phyloP scores from a whole-genome alignment of 2,329 filamentous ascomycete genomes.

The Talaromyces sp. region DNA sequence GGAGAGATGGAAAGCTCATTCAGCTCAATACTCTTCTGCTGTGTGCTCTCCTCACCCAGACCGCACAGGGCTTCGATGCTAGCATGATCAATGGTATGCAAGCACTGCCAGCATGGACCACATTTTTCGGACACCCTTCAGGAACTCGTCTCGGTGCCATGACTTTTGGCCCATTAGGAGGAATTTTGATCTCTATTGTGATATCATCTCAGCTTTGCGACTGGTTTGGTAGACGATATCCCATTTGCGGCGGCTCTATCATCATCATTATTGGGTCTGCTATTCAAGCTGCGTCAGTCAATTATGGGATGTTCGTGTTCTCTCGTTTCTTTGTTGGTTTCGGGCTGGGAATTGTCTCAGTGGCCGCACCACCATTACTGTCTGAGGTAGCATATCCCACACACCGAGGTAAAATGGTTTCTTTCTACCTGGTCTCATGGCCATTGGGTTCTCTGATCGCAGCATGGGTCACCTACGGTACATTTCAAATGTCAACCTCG shows the following conservation, averaged over 20 bases:
- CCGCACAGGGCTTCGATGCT: conserved; percentile 49
- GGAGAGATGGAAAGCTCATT: conserved; percentile 11
- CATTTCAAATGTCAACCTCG: conserved; percentile 32
- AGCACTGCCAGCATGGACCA: conserved; percentile 46
- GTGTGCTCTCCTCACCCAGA: conserved; percentile 36
- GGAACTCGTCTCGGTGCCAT: conserved; percentile 11
- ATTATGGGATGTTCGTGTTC: conserved; percentile 30
- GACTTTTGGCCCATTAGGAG: conserved; percentile 10
- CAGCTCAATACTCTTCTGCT: conserved; percentile 23
- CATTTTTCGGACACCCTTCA: conserved; percentile 27
- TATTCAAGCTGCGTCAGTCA: conserved; percentile 25
- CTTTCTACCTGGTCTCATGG: conserved; percentile 21
- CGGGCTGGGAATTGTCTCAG: conserved; percentile 23
- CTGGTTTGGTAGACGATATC: conserved; percentile 19
- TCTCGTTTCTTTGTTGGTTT: conserved; percentile 27
- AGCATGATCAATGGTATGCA: conserved; percentile 56
- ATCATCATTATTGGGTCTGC: conserved; percentile 37
- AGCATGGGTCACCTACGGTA: conserved; percentile 32
- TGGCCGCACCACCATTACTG: conserved; percentile 26
- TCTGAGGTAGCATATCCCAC: conserved; percentile 30
- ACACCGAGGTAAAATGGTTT: conserved; percentile 19
- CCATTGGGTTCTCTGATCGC: conserved; percentile 32
- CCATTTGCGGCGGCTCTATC: conserved; percentile 43
- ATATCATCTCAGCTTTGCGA: conserved; percentile 24
- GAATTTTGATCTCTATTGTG: conserved; percentile 20